Evolutionary conservation across 768 basidiomycete genomes (phyloP).

Genomic region (Dioszegia crocea): DNA sequence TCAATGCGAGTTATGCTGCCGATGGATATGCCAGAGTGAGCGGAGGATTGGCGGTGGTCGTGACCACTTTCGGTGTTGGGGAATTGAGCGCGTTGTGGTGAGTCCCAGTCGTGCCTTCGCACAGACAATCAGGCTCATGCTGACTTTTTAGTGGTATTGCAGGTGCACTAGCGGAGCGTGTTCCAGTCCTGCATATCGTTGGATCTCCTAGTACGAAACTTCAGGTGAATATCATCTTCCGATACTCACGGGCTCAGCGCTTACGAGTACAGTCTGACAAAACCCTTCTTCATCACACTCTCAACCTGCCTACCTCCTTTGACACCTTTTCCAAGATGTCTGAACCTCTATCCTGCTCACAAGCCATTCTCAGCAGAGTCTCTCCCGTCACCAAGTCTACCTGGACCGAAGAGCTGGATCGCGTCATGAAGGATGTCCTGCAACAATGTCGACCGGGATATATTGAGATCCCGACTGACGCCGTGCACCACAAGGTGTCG

Average conservation of each 20-base stretch:
- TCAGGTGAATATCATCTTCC: constrained; percentile 53
- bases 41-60: constrained; percentile 53
- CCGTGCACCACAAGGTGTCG: constrained; percentile 67
- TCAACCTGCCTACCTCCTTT: constrained; percentile 72
- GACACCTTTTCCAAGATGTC: constrained; percentile 75
- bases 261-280: constrained; percentile 4
- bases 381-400: constrained; percentile 53
- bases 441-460: constrained; percentile 78
- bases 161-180: constrained; percentile 64
- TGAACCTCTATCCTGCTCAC: constrained; percentile 67
- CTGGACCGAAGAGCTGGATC: constrained; percentile 64
- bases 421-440: constrained; percentile 60
- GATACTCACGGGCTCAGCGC: neutral
- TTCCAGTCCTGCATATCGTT: constrained; percentile 83
- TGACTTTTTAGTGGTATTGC: constrained; percentile 65
- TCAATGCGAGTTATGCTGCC: constrained; percentile 67
- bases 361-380: constrained; percentile 59
- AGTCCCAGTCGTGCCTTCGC: constrained; percentile 3
- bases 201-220: constrained; percentile 73
- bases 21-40: constrained; percentile 91
- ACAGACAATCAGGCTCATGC: constrained; percentile 68
- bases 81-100: constrained; percentile 70
- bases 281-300: constrained; percentile 73
- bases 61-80: constrained; percentile 88
- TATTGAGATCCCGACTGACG: constrained; percentile 76